Evolutionary conservation across 352 stramenopile species (phyloP), one percentile per base, ranked within the genome.

Genomic region (Phytophthora foliorum): DNA sequence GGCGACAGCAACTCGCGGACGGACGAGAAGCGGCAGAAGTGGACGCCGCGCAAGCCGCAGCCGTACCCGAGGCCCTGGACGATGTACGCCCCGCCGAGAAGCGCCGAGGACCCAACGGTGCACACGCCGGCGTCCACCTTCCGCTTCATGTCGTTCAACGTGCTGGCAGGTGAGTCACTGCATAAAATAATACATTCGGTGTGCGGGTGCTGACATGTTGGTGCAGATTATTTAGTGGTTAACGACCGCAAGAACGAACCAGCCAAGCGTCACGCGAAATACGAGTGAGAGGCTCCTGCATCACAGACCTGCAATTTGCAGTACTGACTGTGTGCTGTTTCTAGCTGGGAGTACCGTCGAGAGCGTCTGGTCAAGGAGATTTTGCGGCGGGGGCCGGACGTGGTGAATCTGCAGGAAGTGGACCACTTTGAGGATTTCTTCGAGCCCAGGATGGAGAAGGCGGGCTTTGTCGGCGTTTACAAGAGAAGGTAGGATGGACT

Each of bases 381-480:
- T 41, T 7, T 86, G 17, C 41, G 52, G 36, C 86, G 73, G 78
- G 44, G 44, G n/a, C 70, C 82, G 9, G 53, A 89, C 46, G 57
- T 92, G 16, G 67, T 92, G 38, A 90, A 82, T 57, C 62, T 92
- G 42, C 84, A 92, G 51, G 84, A 92, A 63, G 84, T 91, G 44
- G 84, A 92, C 65, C 84, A 92, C 53, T 92, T 78, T 45, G 77
- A 82, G 14, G 78, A 90, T 57, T 92, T 88, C 45, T 92, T 92
- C 55, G 82, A 88, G 65, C 81, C 81, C 0, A 84, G 84, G 56
- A 44, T 92, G 51, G 57, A 67, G 48, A 83, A 86, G 62, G 70
- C 62, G 16, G 84, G 84, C 4, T 91, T 82, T 54, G 59, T 63
- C 1, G 84, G 84, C 11, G 60, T 83, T 9, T 88, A 84, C 68